Evolutionary conservation across 2,329 filamentous ascomycete genomes (phyloP).

Genomic region (Bipolaris victoriae): DNA sequence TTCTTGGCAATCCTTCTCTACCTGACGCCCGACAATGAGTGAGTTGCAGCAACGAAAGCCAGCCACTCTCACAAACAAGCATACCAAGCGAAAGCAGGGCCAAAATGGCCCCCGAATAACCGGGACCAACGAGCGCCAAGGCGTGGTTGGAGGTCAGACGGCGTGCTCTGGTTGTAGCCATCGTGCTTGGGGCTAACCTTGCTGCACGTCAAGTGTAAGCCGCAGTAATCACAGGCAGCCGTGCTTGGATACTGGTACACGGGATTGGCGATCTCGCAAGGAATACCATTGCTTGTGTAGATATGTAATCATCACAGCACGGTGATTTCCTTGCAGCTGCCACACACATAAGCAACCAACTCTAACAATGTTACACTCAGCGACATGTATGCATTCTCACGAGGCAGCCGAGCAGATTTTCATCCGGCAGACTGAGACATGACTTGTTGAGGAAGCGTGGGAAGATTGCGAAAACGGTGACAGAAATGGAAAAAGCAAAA

Average conservation of each 20-base stretch:
- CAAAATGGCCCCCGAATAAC: slow-evolving; percentile 3
- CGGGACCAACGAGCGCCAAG: slow-evolving; percentile 7
- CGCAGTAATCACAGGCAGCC: slow-evolving; percentile 32
- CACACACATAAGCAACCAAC: slow-evolving; percentile 6
- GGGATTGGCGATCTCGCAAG: slow-evolving; percentile 12
- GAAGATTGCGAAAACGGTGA: slow-evolving; percentile 12
- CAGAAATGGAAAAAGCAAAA: slow-evolving; percentile 23
- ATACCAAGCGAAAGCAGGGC: slow-evolving; percentile 20
- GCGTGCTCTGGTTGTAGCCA: slow-evolving; percentile 12
- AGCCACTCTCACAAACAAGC: slow-evolving; percentile 19
- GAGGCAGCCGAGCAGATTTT: slow-evolving; percentile 7
- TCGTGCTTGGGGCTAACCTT: slow-evolving; percentile 11
- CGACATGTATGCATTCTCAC: background rate
- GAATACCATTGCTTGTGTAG: slow-evolving; percentile 2
- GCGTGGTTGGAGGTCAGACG: slow-evolving; percentile 28
- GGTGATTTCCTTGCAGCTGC: slow-evolving; percentile 6
- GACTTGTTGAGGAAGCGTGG: slow-evolving; percentile 7
- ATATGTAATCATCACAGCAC: slow-evolving; percentile 1
- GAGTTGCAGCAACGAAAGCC: background rate
- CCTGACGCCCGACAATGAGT: slow-evolving; percentile 5
- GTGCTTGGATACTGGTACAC: slow-evolving; percentile 23
- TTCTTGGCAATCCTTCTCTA: slow-evolving; percentile 10
- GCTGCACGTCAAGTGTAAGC: slow-evolving; percentile 36
- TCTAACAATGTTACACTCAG: background rate
- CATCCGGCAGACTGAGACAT: background rate